Evolutionary conservation across 2,329 filamentous ascomycete genomes (phyloP), one percentile per base, ranked within the genome.

Genomic region (Trichoderma sp.): DNA sequence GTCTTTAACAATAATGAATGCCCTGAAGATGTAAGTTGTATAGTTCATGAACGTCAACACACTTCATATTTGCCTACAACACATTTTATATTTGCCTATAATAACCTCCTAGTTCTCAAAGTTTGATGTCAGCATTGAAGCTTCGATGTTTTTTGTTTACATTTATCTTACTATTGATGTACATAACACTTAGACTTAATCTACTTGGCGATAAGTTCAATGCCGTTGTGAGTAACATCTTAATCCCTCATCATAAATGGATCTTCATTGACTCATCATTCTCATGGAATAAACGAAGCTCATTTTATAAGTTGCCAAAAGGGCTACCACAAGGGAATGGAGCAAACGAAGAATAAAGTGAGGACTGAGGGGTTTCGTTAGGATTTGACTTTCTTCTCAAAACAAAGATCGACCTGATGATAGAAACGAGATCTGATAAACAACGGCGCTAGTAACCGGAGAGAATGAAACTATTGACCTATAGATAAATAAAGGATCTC

Each of bases 241-340:
- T 24, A 14, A 24, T 2, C 8, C 9, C 12, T 6, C 3, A 24
- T 12, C 2, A 24, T 1, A 2, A 2, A 12, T 12, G 1, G 6
- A 12, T 1, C 5, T 53, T 21, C 3, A 21, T 3, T 14, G 43
- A 1, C 43, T 51, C n/a, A 5, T 21, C 2, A 51, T 51, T 2
- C 9, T 12, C n/a, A 51, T 21, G 9, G 6, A 51, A 12, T 6
- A 4, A n/a, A 47, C n/a, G 8, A 53, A 24, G 8, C 9, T n/a
- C n/a, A 51, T 6, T n/a, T 24, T 14, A 24, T 24, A 53, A 24
- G 3, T 24, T 14, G 11, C 5, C 47, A 53, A 14, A 53, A 24
- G 11, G 5, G 21, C 7, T 21, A 53, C 12, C 1, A 7, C 21
- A 14, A 21, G 6, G 0, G 5, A 53, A 24, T 24, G 21, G 1